phyloP scores from a whole-genome alignment of 352 stramenopile species.

The Phytophthora fragariae region DNA sequence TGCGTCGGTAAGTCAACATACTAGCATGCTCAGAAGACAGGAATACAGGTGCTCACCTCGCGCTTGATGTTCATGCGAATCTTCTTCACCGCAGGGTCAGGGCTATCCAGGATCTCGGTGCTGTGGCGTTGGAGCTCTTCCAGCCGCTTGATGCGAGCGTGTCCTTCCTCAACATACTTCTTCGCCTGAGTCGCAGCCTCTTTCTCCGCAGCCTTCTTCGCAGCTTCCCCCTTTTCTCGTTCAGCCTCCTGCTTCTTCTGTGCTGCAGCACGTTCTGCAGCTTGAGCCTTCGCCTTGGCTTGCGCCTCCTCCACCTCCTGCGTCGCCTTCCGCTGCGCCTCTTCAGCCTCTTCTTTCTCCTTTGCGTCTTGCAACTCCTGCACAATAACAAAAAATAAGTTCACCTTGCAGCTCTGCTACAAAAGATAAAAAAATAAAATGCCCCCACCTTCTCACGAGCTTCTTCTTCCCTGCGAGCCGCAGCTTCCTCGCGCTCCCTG shows the following conservation, averaged over 20 bases:
- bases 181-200: slow-evolving; percentile 46
- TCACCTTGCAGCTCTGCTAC: background rate
- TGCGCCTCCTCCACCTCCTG: slow-evolving; percentile 43
- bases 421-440: background rate
- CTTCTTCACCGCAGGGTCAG: slow-evolving; percentile 62
- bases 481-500: slow-evolving; percentile 46
- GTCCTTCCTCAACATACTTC: slow-evolving; percentile 55
- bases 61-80: slow-evolving; percentile 77
- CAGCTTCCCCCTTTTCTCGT: slow-evolving; percentile 41
- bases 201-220: slow-evolving; percentile 44
- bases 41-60: slow-evolving; percentile 40
- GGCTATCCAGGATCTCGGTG: slow-evolving; percentile 56
- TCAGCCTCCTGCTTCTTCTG: slow-evolving; percentile 47
- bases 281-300: slow-evolving; percentile 40
- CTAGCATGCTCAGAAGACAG: background rate
- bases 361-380: slow-evolving; percentile 36
- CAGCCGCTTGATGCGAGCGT: slow-evolving; percentile 53
- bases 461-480: slow-evolving; percentile 40
- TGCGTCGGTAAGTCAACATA: background rate
- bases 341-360: slow-evolving; percentile 36
- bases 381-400: background rate
- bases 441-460: slow-evolving; percentile 45
- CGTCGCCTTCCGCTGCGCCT: slow-evolving; percentile 34
- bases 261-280: slow-evolving; percentile 33
- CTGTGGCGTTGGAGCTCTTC: slow-evolving; percentile 58